Conservation (phyloP, 1,284 basidiomycete species). For the Anthracocystis walkeri region DNA sequence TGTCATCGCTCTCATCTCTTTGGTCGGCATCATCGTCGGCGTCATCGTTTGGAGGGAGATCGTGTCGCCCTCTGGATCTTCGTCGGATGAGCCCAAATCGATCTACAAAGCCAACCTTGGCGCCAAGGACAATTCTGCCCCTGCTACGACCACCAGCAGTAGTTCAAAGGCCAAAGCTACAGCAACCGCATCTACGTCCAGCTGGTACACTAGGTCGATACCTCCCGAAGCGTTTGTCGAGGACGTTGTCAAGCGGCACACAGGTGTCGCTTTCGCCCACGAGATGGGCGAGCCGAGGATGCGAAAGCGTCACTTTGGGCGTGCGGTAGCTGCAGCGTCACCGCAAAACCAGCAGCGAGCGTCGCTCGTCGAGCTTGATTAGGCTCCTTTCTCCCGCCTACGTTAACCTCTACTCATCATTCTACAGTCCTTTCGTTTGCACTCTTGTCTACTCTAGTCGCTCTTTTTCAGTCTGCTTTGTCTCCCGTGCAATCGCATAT, state of each 20-base stretch:
- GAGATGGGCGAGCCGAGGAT: constrained; percentile 10
- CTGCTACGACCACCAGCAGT: constrained; percentile 12
- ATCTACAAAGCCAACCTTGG: constrained; percentile 52
- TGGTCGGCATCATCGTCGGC: constrained; percentile 57
- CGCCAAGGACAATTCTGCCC: constrained; percentile 2
- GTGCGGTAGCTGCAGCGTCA: constrained; percentile 8
- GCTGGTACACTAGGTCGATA: constrained; percentile 16
- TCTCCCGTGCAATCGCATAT: neutral
- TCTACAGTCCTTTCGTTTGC: constrained; percentile 11
- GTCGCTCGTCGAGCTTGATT: constrained; percentile 14
- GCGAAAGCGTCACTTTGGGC: constrained; percentile 37
- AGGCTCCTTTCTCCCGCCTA: neutral
- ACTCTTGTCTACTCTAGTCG: constrained; percentile 7
- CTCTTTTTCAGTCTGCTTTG: constrained; percentile 8
- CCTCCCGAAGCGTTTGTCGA: constrained; percentile 10
- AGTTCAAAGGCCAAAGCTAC: constrained; percentile 21
- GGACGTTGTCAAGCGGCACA: constrained; percentile 18
- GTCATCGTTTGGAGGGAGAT: constrained; percentile 63
- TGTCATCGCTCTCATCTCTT: constrained; percentile 28
- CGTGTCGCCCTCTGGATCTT: constrained; percentile 29
- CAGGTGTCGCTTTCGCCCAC: constrained; percentile 13
- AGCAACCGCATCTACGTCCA: constrained; percentile 6
- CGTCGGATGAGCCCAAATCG: constrained; percentile 26
- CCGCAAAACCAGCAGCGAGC: constrained; percentile 3
- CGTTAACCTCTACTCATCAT: neutral